A percentile compares a stretch with the other conserved stretches of the same genome.
These are phyloP conservation scores for Crinitomyces ghanaensis DNA, from an alignment of 805 yeast species.

Conservation along the genomic window DNA sequence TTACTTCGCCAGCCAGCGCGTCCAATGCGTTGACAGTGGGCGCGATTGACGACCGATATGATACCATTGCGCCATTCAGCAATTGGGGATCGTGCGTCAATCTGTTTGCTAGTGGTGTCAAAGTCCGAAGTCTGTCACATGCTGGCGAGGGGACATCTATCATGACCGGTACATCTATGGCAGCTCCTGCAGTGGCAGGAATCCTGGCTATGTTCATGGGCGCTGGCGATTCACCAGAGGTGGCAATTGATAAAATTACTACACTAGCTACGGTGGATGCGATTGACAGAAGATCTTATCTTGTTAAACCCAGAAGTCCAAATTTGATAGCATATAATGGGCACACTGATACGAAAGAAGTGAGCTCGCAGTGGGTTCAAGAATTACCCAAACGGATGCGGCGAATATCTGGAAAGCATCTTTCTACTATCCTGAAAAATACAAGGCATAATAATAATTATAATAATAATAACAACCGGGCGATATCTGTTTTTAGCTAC, in stretches of 20 bases:
- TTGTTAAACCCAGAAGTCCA: slow-evolving; percentile 20
- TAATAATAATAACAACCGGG: too few species aligned
- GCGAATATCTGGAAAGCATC: too few species aligned
- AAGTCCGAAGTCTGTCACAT: slow-evolving; percentile 31
- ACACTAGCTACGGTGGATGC: slow-evolving; percentile 16
- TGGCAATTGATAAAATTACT: slow-evolving; percentile 18
- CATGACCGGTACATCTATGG: slow-evolving; percentile 24
- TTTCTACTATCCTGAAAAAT: too few species aligned
- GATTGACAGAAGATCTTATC: slow-evolving; percentile 20
- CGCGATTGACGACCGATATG: slow-evolving; percentile 67
- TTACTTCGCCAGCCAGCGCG: slow-evolving; percentile 75
- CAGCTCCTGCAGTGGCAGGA: slow-evolving; percentile 23
- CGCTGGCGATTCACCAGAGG: slow-evolving; percentile 18
- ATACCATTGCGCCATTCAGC: slow-evolving; percentile 60
- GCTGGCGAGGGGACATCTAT: slow-evolving; percentile 13
- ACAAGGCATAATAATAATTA: too few species aligned
- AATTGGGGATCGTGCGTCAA: slow-evolving; percentile 89
- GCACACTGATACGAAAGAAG: too few species aligned
- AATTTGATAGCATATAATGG: slow-evolving; percentile 19
- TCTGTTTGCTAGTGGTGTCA: slow-evolving; percentile 70
- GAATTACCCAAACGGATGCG: too few species aligned
- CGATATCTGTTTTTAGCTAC: too few species aligned
- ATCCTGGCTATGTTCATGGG: slow-evolving; percentile 22
- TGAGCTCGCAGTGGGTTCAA: too few species aligned
- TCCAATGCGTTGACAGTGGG: slow-evolving; percentile 71